Percentiles rank a stretch among this genome's conserved stretches.
Conservation (phyloP, 1,139 yeast genomes). For the Candida mesenterica region DNA sequence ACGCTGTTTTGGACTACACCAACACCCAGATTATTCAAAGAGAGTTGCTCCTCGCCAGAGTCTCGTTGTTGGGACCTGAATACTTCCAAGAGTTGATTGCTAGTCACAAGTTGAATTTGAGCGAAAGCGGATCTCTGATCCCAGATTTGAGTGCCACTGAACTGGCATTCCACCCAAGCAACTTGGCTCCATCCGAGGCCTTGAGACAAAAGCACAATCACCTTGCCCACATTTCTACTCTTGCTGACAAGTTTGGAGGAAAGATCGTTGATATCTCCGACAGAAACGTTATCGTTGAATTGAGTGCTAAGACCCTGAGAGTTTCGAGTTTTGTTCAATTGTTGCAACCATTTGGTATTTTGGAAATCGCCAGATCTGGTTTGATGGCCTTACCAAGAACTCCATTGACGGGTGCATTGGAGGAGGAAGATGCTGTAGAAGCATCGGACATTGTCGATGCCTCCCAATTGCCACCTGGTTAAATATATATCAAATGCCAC, state of each 20-base stretch:
- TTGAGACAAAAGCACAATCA: constrained; percentile 92
- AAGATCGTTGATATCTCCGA: constrained; percentile 88
- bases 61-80: constrained; percentile 92
- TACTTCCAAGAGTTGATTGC: constrained; percentile 93
- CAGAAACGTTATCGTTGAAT: constrained; percentile 90
- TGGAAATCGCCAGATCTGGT: constrained; percentile 96
- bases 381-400: constrained; percentile 99
- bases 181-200: constrained; percentile 87
- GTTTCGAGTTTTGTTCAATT: constrained; percentile 82
- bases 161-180: constrained; percentile 78
- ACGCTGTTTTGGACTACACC: constrained; percentile 94
- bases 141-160: constrained; percentile 53
- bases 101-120: constrained; percentile 64
- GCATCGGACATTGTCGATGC: constrained; percentile 76
- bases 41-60: constrained; percentile 87
- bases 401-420: constrained; percentile 54
- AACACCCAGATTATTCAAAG: constrained; percentile 87
- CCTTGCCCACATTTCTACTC: constrained; percentile 75
- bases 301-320: constrained; percentile 91
- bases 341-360: constrained; percentile 91
- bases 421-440: constrained; percentile 48
- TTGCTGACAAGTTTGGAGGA: constrained; percentile 89
- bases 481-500: too few species aligned
- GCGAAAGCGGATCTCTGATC: constrained; percentile 36
- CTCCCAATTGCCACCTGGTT: constrained; percentile 93